Conservation (phyloP, 495 filamentous ascomycete genomes). For the Daldinia concentrica region DNA sequence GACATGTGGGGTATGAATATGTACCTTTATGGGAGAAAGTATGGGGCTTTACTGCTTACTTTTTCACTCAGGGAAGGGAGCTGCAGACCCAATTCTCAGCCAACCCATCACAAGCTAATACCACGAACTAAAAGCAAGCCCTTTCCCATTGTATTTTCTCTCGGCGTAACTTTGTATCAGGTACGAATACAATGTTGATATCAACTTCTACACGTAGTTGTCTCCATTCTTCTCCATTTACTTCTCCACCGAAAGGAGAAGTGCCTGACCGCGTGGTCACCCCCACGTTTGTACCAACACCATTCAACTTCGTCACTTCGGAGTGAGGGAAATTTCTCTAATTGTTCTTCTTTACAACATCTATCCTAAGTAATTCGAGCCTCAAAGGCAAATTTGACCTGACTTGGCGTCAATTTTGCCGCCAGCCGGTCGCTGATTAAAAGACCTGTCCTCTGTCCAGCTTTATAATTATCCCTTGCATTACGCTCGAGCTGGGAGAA, state of each 20-base stretch:
- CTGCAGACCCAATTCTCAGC: constrained; percentile 22
- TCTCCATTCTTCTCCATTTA: constrained; percentile 28
- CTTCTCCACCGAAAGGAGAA: constrained; percentile 34
- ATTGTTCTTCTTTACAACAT: constrained; percentile 10
- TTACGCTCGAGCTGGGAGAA: constrained; percentile 2
- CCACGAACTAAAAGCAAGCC: constrained; percentile 18
- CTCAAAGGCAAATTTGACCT: constrained; percentile 24
- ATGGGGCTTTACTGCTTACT: constrained; percentile 14
- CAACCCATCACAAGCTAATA: constrained; percentile 27
- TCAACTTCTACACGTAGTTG: constrained; percentile 32
- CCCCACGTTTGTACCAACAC: not conserved
- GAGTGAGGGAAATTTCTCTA: constrained; percentile 29
- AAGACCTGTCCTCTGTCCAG: constrained; percentile 9
- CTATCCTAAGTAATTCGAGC: not conserved
- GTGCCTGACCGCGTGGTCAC: constrained; percentile 23
- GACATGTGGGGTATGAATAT: constrained; percentile 29
- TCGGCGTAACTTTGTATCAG: constrained; percentile 33
- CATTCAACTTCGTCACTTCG: constrained; percentile 16
- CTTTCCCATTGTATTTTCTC: constrained; percentile 29
- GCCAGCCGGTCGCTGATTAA: constrained; percentile 18
- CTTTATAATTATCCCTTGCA: not conserved
- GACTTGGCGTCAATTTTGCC: constrained; percentile 18
- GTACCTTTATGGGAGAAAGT: not conserved
- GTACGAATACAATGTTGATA: constrained; percentile 32
- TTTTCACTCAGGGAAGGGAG: constrained; percentile 31